These are phyloP conservation scores for Lepidopterella palustris DNA, from an alignment of 495 filamentous ascomycete genomes.

Conservation along the genomic window DNA sequence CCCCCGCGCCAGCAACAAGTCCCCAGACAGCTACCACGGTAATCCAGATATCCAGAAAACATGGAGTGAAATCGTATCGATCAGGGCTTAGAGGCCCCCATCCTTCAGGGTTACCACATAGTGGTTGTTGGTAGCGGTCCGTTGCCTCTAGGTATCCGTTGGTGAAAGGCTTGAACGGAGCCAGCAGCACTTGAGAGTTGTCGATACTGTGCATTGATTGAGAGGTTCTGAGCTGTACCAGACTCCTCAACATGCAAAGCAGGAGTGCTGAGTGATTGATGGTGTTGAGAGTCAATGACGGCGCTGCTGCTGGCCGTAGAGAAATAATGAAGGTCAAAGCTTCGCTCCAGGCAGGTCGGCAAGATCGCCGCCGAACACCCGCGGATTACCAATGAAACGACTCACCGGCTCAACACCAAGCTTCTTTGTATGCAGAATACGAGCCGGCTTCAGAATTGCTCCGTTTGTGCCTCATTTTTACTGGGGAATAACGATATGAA, in stretches of 20 bases:
- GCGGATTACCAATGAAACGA: too few species aligned
- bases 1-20: conserved; percentile 64
- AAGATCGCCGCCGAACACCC: too few species aligned
- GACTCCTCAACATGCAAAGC: conserved; percentile 2
- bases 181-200: conserved; percentile 19
- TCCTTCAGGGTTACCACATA: conserved; percentile 83
- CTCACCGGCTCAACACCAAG: too few species aligned
- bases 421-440: too few species aligned
- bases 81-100: conserved; percentile 87
- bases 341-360: too few species aligned
- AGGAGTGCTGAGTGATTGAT: conserved; percentile 1
- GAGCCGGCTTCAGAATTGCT: too few species aligned
- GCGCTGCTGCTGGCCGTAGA: too few species aligned
- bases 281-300: not conserved
- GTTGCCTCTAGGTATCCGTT: conserved; percentile 34
- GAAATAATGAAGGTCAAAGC: too few species aligned
- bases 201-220: conserved; percentile 17
- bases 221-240: not conserved
- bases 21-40: conserved; percentile 69
- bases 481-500: too few species aligned
- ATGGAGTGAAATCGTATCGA: conserved; percentile 90
- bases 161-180: conserved; percentile 11
- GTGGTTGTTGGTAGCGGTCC: conserved; percentile 45
- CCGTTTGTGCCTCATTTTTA: too few species aligned
- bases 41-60: conserved; percentile 86